Conservation (phyloP, 208 protist genomes). For the Wallacemonas sp. region DNA sequence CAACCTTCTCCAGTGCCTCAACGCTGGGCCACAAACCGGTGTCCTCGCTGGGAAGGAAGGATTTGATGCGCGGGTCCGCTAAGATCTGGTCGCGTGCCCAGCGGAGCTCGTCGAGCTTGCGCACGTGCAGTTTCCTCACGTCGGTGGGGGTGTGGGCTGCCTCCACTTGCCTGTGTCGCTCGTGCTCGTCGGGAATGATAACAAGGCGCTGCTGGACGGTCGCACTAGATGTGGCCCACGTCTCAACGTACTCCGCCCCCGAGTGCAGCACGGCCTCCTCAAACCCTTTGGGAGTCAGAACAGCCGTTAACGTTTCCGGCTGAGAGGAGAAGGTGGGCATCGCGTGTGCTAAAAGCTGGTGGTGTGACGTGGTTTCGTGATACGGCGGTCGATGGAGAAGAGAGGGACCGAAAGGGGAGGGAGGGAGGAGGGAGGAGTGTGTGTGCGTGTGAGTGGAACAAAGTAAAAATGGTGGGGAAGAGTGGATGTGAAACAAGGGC, state of each 20-base stretch:
- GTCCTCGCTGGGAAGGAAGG: conserved; percentile 45
- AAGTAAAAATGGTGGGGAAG: too few relatives aligned
- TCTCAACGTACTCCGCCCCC: conserved; percentile 64
- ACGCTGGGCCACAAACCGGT: conserved; percentile 58
- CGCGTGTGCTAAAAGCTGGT: neutral
- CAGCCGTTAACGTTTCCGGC: conserved; percentile 4
- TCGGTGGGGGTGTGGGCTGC: neutral
- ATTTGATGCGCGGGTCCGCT: conserved; percentile 35
- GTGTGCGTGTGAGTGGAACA: too few relatives aligned
- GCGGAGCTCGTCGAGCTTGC: conserved; percentile 42
- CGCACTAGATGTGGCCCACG: conserved; percentile 20
- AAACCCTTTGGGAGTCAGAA: conserved; percentile 47
- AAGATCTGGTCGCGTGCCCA: conserved; percentile 61
- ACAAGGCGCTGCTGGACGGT: conserved; percentile 45
- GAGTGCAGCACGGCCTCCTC: conserved; percentile 32
- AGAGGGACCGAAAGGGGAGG: too few relatives aligned
- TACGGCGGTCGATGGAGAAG: too few relatives aligned
- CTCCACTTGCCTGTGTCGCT: conserved; percentile 40
- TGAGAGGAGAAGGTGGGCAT: neutral
- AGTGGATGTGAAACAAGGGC: too few relatives aligned
- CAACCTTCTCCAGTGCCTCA: conserved; percentile 36
- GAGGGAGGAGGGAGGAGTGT: too few relatives aligned
- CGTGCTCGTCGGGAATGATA: conserved; percentile 65
- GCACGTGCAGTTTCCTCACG: conserved; percentile 28
- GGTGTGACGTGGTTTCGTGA: too few relatives aligned